Base-by-base conservation (phyloP, 2,329 filamentous ascomycete species). In the Plenodomus biglobosus region DNA sequence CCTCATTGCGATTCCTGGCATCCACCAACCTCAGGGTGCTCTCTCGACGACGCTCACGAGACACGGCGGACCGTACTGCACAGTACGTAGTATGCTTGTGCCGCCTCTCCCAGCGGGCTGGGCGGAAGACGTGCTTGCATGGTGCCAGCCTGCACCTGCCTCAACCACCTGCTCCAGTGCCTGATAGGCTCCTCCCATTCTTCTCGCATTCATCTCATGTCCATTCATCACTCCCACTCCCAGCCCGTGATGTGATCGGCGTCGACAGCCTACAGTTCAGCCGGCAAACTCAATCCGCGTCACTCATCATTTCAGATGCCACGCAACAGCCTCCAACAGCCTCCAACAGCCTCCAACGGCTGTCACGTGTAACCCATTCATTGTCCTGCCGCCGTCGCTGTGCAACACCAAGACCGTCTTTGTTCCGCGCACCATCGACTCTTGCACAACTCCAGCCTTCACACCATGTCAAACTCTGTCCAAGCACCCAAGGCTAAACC, bases 371-470 rank as follows among this genome's bases (percentile, higher is more conserved):
- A 43, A 47, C 42, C 48, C 40, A 44, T 52, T 30, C 42, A 38
- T 47, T 27, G 18, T 38, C 46, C 19, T 13, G 19, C n/a, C 22
- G 10, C 22, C 20, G 18, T 43, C 38, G 22, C 30, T 40, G 48
- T 56, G 54, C 52, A 52, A 53, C 53, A 56, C 48, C 59, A 55
- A 27, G 44, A 41, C 51, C 36, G 38, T 22, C 38, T 48, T 50
- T 52, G 48, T 50, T 39, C 46, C 48, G 42, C 43, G 52, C 54
- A 58, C 50, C 46, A 43, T 53, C 52, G 55, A 48, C 54, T 51
- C 59, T 42, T 66, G 63, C 64, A 66, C 65, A 68, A 65, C 56
- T 65, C 52, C 38, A 55, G 50, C 46, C 51, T 54, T 47, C 38
- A 55, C 49, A 50, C 52, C 53, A 46, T 54, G 59, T 55, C 56